Evolutionary conservation across 106 monocot genomes (phyloP).

Genomic region (Dendrobium officinale): DNA sequence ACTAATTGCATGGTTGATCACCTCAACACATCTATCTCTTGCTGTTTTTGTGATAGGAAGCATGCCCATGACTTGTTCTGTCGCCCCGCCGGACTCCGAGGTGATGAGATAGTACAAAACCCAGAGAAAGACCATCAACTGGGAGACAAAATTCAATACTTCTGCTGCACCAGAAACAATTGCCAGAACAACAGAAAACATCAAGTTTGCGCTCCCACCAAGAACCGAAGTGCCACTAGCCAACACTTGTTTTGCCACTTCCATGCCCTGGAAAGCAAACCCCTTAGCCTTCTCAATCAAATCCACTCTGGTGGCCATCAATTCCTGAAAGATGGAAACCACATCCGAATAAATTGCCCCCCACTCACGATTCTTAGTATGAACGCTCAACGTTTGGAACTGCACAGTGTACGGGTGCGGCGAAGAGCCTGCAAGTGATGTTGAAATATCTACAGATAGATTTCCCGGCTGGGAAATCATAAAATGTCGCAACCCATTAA

Average conservation of each 20-base stretch:
- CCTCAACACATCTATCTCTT: constrained; percentile 40
- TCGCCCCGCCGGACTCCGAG: constrained; percentile 44
- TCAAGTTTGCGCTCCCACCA: constrained; percentile 46
- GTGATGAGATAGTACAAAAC: constrained; percentile 65
- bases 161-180: constrained; percentile 58
- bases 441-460: constrained; percentile 5
- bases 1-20: constrained; percentile 58
- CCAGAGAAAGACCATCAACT: constrained; percentile 65
- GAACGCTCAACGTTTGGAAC: constrained; percentile 30
- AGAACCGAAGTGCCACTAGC: constrained; percentile 43
- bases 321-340: constrained; percentile 40
- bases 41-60: constrained; percentile 42
- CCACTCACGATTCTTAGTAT: constrained; percentile 49
- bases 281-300: constrained; percentile 52
- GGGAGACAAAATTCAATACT: constrained; percentile 57
- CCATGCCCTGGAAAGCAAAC: constrained; percentile 45
- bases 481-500: constrained; percentile 31
- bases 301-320: constrained; percentile 39
- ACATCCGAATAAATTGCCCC: constrained; percentile 40
- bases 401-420: constrained; percentile 40
- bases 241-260: constrained; percentile 33
- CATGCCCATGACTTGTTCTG: constrained; percentile 51
- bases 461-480: constrained; percentile 1
- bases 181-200: constrained; percentile 26
- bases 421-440: constrained; percentile 20